Evolutionary conservation across 106 monocot genomes (phyloP).

Genomic region (Dendrobium huoshanense): DNA sequence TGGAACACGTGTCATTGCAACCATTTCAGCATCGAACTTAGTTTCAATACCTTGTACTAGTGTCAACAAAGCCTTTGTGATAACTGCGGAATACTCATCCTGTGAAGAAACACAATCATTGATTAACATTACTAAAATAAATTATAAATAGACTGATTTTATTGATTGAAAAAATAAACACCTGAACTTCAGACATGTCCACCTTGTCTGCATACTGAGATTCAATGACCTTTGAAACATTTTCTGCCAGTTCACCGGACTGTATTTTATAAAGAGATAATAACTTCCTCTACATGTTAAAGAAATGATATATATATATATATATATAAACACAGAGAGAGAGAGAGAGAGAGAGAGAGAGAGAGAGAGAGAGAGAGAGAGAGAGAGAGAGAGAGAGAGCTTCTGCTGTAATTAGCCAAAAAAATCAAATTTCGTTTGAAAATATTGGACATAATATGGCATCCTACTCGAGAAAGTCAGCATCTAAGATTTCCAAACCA

Average conservation of each 20-base stretch:
- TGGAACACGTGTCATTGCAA: constrained; percentile 95
- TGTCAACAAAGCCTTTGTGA: constrained; percentile 88
- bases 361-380: no score
- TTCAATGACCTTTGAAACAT: constrained; percentile 93
- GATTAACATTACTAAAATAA: not conserved
- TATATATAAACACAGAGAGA: no score
- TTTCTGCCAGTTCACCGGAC: constrained; percentile 98
- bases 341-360: no score
- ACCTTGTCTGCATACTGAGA: constrained; percentile 78
- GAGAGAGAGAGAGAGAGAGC: no score
- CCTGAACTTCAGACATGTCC: constrained; percentile 98
- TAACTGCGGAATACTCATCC: constrained; percentile 97
- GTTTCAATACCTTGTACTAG: constrained; percentile 95
- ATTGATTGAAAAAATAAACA: constrained; percentile 15
- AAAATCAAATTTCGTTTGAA: not conserved
- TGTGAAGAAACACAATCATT: constrained; percentile 17
- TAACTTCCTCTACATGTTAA: not conserved
- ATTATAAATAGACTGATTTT: not conserved
- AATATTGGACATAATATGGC: not conserved
- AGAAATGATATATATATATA: not conserved
- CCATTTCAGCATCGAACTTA: constrained; percentile 98
- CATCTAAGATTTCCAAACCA: no score
- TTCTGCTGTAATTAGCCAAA: not conserved
- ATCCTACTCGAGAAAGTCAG: not conserved
- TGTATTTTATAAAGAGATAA: constrained; percentile 18